Percentiles rank a stretch among this genome's conserved stretches.
Conservation (phyloP, 768 basidiomycete genomes). For the Trametes punicea region DNA sequence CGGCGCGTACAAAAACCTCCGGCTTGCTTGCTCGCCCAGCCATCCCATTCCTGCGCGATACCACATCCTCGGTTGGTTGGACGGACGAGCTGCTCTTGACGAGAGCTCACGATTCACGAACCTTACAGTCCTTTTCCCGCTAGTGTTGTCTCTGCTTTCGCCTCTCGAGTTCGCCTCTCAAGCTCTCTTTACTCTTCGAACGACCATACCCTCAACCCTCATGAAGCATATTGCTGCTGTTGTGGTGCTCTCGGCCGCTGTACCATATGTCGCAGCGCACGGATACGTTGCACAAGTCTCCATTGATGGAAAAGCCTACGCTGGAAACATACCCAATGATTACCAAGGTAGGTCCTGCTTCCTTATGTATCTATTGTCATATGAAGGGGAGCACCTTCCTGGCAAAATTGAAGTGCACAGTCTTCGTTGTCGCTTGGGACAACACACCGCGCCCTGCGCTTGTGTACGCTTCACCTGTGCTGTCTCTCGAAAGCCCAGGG, state of each 20-base stretch:
- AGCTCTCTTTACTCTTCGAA: neutral
- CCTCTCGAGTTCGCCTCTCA: neutral
- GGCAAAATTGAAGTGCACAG: too few species aligned
- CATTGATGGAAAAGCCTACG: constrained; percentile 43
- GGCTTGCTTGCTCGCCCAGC: neutral
- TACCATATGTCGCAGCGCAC: constrained; percentile 37
- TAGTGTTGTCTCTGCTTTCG: neutral
- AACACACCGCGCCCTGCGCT: too few species aligned
- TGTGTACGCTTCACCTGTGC: too few species aligned
- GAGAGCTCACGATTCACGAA: constrained; percentile 9
- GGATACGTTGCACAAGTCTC: constrained; percentile 41
- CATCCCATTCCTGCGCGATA: neutral
- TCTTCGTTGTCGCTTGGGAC: too few species aligned
- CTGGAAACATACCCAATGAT: constrained; percentile 43
- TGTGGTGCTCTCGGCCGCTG: constrained; percentile 18
- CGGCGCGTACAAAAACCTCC: constrained; percentile 12
- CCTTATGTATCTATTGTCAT: neutral
- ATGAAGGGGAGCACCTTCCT: too few species aligned
- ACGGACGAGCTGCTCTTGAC: constrained; percentile 12
- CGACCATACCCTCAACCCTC: neutral
- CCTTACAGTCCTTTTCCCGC: neutral
- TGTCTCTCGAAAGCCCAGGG: too few species aligned
- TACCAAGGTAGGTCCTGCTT: constrained; percentile 24
- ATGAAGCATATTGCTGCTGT: constrained; percentile 13
- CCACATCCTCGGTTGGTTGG: neutral